Conservation (phyloP, 2,329 filamentous ascomycete genomes). For the Daldinia sp. region DNA sequence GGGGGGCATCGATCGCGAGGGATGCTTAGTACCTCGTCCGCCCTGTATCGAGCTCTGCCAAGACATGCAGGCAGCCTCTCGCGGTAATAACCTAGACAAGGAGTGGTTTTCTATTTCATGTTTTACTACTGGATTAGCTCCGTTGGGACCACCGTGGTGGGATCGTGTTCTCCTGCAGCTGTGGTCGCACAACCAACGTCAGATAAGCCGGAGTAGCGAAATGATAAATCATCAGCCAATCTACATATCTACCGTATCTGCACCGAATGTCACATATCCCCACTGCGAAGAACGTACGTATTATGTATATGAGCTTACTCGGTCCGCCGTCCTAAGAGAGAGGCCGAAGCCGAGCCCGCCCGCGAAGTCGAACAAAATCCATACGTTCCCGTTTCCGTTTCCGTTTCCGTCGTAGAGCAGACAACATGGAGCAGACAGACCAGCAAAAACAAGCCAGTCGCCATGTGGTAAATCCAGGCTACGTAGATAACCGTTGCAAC, state of each 20-base stretch:
- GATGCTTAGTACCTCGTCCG: conserved; percentile 15
- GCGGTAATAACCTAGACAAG: conserved; percentile 25
- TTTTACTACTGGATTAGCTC: conserved; percentile 24
- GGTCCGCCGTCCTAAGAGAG: conserved; percentile 10
- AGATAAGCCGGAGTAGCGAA: conserved; percentile 11
- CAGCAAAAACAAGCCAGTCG: neutral
- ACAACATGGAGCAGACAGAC: no score
- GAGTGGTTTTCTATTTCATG: neutral
- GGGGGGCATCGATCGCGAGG: conserved; percentile 6
- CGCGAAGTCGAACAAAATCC: conserved; percentile 2
- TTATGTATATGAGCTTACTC: neutral
- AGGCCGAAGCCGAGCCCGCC: conserved; percentile 10
- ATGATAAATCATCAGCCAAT: conserved; percentile 19
- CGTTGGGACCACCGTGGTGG: conserved; percentile 35
- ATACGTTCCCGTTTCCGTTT: neutral
- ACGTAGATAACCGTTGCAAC: conserved; percentile 3
- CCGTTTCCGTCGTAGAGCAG: neutral
- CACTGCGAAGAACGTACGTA: neutral
- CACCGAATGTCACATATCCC: conserved; percentile 19
- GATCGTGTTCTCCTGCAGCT: conserved; percentile 31
- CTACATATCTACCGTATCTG: conserved; percentile 10
- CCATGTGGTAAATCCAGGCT: conserved; percentile 1
- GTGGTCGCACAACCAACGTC: conserved; percentile 25
- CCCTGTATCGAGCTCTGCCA: conserved; percentile 24
- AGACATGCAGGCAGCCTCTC: conserved; percentile 40